These are phyloP conservation scores for Sequoiadendron giganteum DNA, from an alignment of 75 land plant genomes.

Conservation along the genomic window DNA sequence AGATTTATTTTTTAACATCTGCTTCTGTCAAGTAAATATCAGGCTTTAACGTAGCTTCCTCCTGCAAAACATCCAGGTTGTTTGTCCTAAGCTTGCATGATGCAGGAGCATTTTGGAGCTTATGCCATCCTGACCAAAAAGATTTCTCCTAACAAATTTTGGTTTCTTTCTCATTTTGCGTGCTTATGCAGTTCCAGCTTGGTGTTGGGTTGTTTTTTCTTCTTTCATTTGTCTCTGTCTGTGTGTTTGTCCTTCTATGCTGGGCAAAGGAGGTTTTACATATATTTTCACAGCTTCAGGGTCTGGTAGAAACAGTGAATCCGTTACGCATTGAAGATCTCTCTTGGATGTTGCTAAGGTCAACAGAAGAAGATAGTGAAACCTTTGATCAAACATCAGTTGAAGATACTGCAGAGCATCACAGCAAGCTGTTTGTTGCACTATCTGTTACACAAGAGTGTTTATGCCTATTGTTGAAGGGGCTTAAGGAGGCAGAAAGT, in stretches of 20 bases:
- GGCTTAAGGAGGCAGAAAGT: slow-evolving; percentile 25
- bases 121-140: too few relatives aligned
- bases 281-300: slow-evolving; percentile 43
- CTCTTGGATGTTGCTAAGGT: slow-evolving; percentile 68
- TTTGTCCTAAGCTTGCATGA: too few relatives aligned
- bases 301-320: slow-evolving; percentile 46
- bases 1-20: not conserved
- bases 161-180: too few relatives aligned
- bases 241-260: too few relatives aligned
- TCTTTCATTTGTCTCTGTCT: too few relatives aligned
- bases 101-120: too few relatives aligned
- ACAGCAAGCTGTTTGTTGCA: slow-evolving; percentile 67
- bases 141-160: too few relatives aligned
- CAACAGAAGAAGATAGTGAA: slow-evolving; percentile 22
- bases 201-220: too few relatives aligned
- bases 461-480: slow-evolving; percentile 61
- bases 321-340: slow-evolving; percentile 32
- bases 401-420: slow-evolving; percentile 45
- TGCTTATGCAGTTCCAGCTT: too few relatives aligned
- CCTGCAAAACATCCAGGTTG: not conserved
- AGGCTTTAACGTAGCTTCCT: not conserved
- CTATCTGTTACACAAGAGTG: slow-evolving; percentile 76
- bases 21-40: not conserved
- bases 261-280: too few relatives aligned
- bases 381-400: slow-evolving; percentile 7